Evolutionary conservation across 2,329 filamentous ascomycete species (phyloP), one percentile per base, ranked within the genome.

Genomic region (Fusarium protoensiforme): DNA sequence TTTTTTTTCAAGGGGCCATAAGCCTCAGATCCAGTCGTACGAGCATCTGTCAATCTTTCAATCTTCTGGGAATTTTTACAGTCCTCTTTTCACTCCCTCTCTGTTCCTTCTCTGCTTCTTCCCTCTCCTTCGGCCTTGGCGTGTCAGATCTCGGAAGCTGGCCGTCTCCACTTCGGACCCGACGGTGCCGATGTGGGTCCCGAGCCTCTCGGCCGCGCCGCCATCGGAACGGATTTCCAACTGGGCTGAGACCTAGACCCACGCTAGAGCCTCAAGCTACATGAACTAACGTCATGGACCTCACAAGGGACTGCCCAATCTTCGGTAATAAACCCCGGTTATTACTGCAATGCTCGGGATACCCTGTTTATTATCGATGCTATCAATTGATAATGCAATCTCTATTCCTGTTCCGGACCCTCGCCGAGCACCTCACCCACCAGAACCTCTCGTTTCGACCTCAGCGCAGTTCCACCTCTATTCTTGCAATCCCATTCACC

Each of bases 401-500:
- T 61, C 64, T 74, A 10, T 56, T 68, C 61, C 61, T 27, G 53
- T 24, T 58, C 54, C 69, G 53, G 73, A 71, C 59, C 67, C 57
- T 72, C 61, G 10, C 64, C 65, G 60, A 64, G 48, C 41, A 18
- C 38, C 8, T 60, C 61, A 60, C 41, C 27, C 46, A 7, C 35
- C 22, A 41, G n/a, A 6, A 6, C n/a, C n/a, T 22, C 57, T 38
- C 59, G 51, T 24, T 63, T 61, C 31, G n/a, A 41, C 61, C 56
- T 69, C 62, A 78, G 41, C 72, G 61, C 60, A 84, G 79, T 73
- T 84, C 82, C 72, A 84, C 75, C 65, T 84, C 81, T 56, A 85
- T 77, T 70, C 81, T 79, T 33, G 80, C 77, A 63, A 84, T 79
- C 13, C 81, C 81, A n/a, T 75, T 79, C 24, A 81, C 61, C 59